Base-by-base conservation (phyloP, 805 yeast species). In the Ascoidea rubescens region DNA sequence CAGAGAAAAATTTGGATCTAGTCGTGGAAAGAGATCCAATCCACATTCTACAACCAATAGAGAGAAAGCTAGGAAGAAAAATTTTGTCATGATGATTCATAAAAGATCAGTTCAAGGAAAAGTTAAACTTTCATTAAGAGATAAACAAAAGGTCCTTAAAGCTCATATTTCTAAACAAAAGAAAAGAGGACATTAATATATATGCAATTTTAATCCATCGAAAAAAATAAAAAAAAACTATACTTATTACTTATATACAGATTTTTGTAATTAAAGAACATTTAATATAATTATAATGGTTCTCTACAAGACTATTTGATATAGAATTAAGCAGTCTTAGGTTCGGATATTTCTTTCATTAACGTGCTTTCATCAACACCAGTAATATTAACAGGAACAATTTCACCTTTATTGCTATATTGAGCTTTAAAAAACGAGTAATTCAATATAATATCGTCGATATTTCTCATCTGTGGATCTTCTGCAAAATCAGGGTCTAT, bases 31-130 rank as follows among this genome's bases (percentile, higher is more conserved):
- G 68, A 79, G 79, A 55, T 84, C 80, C 30, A 76, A 77, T 52
- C 74, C 78, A 16, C 97, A 84, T 64, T 87, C 96, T 32, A 90
- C 98, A 8, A 93, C 99, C 2, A 93, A 93, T 67, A 81, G 80
- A 69, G 97, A 95, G 70, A 93, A 93, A 79, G 95, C 89, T 30
- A 79, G 98, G 68, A 88, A 88, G 88, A 93, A 93, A 96, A 93
- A 93, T 70, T 93, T 89, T 64, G 91, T 93, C 65, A 93, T 93
- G 99, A 87, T 87, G 91, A 87, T 93, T 60, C 99, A 93, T 69
- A 93, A 91, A 72, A 80, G 80, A 62, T 82, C 87, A 50, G 98
- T 93, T 45, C 95, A 87, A 68, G 98, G 98, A 57, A 93, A 93
- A 68, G 90, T 84, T 57, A 86, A 83, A 70, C 74, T 84, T 76